These are phyloP conservation scores for Collariella sp. DNA, from an alignment of 495 filamentous ascomycete species.

Conservation along the genomic window DNA sequence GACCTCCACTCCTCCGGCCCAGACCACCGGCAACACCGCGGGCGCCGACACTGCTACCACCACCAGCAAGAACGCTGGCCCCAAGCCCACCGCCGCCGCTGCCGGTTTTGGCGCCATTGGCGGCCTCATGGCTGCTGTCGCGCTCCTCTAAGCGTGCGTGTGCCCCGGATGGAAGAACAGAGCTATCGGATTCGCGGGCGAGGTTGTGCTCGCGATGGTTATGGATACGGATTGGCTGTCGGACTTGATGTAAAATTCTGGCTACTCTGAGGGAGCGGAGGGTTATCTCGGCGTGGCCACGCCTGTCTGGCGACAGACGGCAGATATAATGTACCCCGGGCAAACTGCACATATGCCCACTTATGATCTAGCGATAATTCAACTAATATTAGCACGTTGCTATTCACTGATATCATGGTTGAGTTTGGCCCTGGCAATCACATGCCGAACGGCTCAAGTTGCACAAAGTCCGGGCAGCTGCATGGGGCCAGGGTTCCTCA, in stretches of 20 bases:
- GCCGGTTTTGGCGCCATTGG: conserved; percentile 27
- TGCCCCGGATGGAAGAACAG: too few relatives aligned
- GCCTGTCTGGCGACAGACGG: not conserved
- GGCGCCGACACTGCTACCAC: not conserved
- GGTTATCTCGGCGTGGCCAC: not conserved
- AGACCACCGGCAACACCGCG: conserved; percentile 4
- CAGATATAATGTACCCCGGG: too few relatives aligned
- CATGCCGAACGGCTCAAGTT: too few relatives aligned
- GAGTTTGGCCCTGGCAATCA: too few relatives aligned
- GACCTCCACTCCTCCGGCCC: conserved; percentile 20
- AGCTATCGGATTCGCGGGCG: too few relatives aligned
- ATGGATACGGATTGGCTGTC: not conserved
- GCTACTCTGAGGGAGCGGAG: not conserved
- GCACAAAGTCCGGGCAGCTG: too few relatives aligned
- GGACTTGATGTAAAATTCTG: conserved; percentile 1
- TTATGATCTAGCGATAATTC: not conserved
- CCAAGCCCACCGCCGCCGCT: conserved; percentile 21
- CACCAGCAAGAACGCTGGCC: conserved; percentile 18
- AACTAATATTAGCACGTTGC: not conserved
- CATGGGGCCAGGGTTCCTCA: too few relatives aligned
- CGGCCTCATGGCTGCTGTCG: conserved; percentile 25
- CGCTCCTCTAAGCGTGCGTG: conserved; percentile 21
- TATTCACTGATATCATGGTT: too few relatives aligned
- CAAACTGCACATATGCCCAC: not conserved
- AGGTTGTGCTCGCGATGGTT: not conserved